These are phyloP conservation scores for Sanghuangporus baumii DNA, from an alignment of 1,284 basidiomycete genomes.

Conservation along the genomic window DNA sequence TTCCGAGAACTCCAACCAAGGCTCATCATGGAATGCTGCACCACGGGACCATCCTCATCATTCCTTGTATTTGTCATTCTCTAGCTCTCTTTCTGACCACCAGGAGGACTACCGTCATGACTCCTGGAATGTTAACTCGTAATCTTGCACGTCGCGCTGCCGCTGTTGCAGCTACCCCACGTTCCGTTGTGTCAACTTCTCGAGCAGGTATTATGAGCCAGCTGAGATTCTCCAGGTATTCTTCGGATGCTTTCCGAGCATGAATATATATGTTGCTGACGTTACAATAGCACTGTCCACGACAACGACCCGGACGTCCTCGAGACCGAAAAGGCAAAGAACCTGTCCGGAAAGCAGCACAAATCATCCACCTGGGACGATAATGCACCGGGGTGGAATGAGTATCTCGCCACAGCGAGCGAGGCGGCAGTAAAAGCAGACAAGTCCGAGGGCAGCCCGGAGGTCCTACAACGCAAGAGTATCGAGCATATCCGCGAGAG, in stretches of 20 bases:
- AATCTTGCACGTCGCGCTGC: background rate
- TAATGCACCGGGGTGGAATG: constrained; percentile 72
- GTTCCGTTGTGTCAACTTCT: background rate
- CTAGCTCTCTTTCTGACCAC: background rate
- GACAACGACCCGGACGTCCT: constrained; percentile 58
- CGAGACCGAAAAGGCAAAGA: constrained; percentile 52
- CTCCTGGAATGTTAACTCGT: background rate
- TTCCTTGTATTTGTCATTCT: too few species aligned
- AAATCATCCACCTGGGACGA: constrained; percentile 46
- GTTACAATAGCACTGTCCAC: constrained; percentile 48
- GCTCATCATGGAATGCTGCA: background rate
- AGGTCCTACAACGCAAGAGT: constrained; percentile 34
- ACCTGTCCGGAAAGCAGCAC: constrained; percentile 43
- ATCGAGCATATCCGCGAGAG: constrained; percentile 34
- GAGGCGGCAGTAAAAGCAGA: constrained; percentile 69
- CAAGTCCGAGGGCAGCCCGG: constrained; percentile 19
- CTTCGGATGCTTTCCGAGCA: background rate
- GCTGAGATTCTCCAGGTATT: constrained; percentile 20
- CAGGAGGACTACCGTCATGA: background rate
- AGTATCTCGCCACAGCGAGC: constrained; percentile 57
- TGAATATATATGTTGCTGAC: constrained; percentile 9
- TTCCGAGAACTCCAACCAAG: background rate
- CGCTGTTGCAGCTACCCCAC: background rate
- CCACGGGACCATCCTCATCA: background rate
- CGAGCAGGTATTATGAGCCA: background rate